Base-by-base conservation (phyloP, 2,329 filamentous ascomycete genomes). In the Fusarium torreyae region DNA sequence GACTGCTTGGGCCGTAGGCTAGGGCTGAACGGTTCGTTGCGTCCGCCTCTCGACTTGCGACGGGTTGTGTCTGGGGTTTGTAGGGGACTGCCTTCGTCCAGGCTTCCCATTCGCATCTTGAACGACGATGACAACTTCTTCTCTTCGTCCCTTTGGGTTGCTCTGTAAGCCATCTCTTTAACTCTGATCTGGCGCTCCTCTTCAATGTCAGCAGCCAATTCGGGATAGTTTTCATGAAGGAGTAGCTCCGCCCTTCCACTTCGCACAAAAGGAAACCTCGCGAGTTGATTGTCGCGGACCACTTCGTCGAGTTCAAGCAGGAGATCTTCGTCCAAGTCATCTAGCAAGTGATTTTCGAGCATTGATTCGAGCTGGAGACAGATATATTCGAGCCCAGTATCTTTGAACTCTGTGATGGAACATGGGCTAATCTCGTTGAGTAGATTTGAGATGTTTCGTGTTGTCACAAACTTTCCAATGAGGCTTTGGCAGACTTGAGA, bases 351-450 rank as follows among this genome's bases (percentile, higher is more conserved):
- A 67, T 97, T 97, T 75, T 98, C 94, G 51, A 99, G 88, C 86
- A 98, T 93, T 8, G 90, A 89, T 78, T 99, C 96, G 59, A 98
- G 85, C 74, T 97, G 97, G 44, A 97, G 83, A 74, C 94, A 97
- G 22, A 98, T 89, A 76, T 98, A 99, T 77, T 97, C 93, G 31
- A 98, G 83, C 1, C 92, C 93, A 11, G 92, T 92, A 71, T 96
- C 88, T 78, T 97, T 97, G 82, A 99, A 98, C 58, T 92, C 89
- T 1, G 88, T 89, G 7, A 97, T 90, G 1, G 91, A 92, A 76
- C 92, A 97, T 4, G 93, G 92, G 44, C 93, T 92, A 63, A 98
- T 92, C 3, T 91, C 91, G 75, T 97, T 97, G 13, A 99, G 85
- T 17, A 98, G 84, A 53, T 91, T 89, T 61, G 93, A 93, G 26